A percentile compares a stretch with the other conserved stretches of the same genome.
Conservation (phyloP, 2,329 filamentous ascomycete species). For the Talaromyces sp. region DNA sequence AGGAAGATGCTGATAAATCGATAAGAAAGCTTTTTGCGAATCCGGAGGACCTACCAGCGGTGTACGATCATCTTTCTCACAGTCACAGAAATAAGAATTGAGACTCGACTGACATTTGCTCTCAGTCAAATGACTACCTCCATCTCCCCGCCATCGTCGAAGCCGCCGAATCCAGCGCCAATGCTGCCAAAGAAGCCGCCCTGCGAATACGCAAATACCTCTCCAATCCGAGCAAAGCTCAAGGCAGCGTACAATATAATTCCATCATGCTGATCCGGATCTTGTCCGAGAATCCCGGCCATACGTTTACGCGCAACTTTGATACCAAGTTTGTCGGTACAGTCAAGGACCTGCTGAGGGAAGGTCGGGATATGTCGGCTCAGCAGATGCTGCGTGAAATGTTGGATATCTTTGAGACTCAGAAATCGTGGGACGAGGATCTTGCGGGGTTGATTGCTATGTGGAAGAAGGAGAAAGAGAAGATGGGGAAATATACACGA, state of each 20-base stretch:
- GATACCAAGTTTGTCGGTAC: constrained; percentile 79
- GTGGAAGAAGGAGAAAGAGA: constrained; percentile 86
- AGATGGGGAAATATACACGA: constrained; percentile 46
- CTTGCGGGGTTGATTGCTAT: constrained; percentile 70
- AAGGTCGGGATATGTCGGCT: constrained; percentile 70
- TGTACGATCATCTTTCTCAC: constrained; percentile 37
- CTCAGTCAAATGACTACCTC: constrained; percentile 80
- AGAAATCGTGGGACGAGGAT: constrained; percentile 72
- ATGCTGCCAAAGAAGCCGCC: constrained; percentile 78
- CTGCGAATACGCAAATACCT: constrained; percentile 79
- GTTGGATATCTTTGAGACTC: constrained; percentile 71
- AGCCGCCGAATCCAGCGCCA: constrained; percentile 85
- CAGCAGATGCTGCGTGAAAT: constrained; percentile 86
- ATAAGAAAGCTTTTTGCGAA: constrained; percentile 77
- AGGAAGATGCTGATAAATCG: constrained; percentile 8
- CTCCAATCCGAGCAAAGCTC: constrained; percentile 63
- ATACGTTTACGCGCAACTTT: constrained; percentile 84
- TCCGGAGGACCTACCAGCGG: constrained; percentile 61
- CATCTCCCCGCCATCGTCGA: constrained; percentile 93
- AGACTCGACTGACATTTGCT: constrained; percentile 13
- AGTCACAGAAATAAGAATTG: no score
- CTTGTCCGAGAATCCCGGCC: constrained; percentile 84
- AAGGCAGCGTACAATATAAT: constrained; percentile 84
- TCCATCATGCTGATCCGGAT: constrained; percentile 94
- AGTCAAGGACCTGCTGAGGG: constrained; percentile 70